Conservation (phyloP, 1,284 basidiomycete species). For the Irpex sp. region DNA sequence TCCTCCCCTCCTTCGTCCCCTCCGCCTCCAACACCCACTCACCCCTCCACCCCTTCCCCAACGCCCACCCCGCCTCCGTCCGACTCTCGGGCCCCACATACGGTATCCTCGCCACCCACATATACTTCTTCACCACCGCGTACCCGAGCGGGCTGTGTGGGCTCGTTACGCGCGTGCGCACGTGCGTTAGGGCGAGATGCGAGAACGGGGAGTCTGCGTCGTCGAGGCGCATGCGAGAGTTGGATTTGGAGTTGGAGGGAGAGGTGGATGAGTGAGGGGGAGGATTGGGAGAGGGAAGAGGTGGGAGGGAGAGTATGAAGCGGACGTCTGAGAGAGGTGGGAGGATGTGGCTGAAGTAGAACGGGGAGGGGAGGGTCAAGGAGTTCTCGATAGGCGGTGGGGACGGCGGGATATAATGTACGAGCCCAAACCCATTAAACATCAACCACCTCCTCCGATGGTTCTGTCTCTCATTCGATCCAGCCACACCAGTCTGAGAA, state of each 20-base stretch:
- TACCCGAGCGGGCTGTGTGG: slow-evolving; percentile 51
- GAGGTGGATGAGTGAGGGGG: slow-evolving; percentile 33
- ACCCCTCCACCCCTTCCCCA: slow-evolving; percentile 65
- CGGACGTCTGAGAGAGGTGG: slow-evolving; percentile 43
- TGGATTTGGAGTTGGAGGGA: slow-evolving; percentile 14
- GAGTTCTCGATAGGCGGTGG: slow-evolving; percentile 48
- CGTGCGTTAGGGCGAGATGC: slow-evolving; percentile 40
- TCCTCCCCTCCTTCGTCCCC: slow-evolving; percentile 62
- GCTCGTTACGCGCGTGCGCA: slow-evolving; percentile 43
- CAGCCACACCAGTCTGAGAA: too few species aligned
- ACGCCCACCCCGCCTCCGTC: slow-evolving; percentile 28
- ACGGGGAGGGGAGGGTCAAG: slow-evolving; percentile 60
- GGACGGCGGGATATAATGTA: slow-evolving; percentile 49
- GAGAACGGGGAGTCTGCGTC: slow-evolving; percentile 13
- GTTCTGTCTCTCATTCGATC: background rate
- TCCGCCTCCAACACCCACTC: slow-evolving; percentile 74
- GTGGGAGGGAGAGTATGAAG: slow-evolving; percentile 39
- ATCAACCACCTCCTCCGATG: slow-evolving; percentile 50
- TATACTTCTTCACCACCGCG: slow-evolving; percentile 49
- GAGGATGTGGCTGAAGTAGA: slow-evolving; percentile 65
- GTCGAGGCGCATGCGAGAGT: slow-evolving; percentile 9
- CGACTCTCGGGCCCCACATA: slow-evolving; percentile 29
- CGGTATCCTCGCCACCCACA: slow-evolving; percentile 56
- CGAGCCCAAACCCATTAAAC: slow-evolving; percentile 54
- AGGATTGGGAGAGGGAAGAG: slow-evolving; percentile 20